These are phyloP conservation scores for Arthroderma sp. DNA, from an alignment of 2,329 filamentous ascomycete genomes.

Conservation along the genomic window DNA sequence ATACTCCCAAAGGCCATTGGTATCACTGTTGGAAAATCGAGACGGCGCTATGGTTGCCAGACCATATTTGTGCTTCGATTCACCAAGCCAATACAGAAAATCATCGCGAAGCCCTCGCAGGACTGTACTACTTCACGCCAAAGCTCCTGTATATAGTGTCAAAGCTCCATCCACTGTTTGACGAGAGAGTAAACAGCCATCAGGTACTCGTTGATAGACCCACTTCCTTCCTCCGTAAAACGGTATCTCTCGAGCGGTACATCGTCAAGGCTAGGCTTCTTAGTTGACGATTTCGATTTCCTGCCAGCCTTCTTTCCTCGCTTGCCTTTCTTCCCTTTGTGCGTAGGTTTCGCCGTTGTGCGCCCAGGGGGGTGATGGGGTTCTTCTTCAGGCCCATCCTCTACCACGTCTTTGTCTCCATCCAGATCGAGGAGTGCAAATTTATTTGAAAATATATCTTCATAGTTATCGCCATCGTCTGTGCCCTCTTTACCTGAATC, in stretches of 20 bases:
- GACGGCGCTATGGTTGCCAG: constrained; percentile 28
- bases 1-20: constrained; percentile 38
- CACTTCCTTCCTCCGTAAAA: constrained; percentile 30
- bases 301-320: constrained; percentile 16
- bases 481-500: constrained; percentile 5
- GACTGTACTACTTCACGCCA: constrained; percentile 30
- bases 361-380: constrained; percentile 5
- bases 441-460: constrained; percentile 18
- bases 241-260: constrained; percentile 34
- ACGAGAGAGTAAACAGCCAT: constrained; percentile 31
- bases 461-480: constrained; percentile 12
- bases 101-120: constrained; percentile 18
- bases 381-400: constrained; percentile 9
- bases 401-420: constrained; percentile 8
- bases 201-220: constrained; percentile 29
- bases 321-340: constrained; percentile 18
- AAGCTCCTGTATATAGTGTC: constrained; percentile 27
- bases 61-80: constrained; percentile 24
- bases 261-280: constrained; percentile 19
- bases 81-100: constrained; percentile 28
- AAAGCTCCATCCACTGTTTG: constrained; percentile 27
- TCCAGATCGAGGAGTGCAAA: constrained; percentile 16
- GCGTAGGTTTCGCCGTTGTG: constrained; percentile 10
- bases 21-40: constrained; percentile 28
- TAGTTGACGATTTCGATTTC: constrained; percentile 10